Base-by-base conservation (phyloP, 1,284 basidiomycete species). In the Calocybe gambosa region DNA sequence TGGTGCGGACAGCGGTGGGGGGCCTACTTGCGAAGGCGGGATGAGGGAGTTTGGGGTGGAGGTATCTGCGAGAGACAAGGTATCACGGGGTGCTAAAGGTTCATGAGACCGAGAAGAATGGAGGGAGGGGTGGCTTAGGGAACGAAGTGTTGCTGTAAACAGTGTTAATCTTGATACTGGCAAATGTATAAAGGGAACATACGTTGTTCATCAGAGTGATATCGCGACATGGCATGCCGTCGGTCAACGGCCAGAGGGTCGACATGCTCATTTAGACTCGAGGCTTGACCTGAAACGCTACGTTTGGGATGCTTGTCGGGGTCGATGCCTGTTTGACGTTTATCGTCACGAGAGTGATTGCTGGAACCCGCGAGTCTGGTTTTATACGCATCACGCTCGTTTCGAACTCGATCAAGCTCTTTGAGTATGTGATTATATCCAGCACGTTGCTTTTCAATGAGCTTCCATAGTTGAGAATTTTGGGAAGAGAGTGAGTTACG, bases 381-480 rank as follows among this genome's bases (percentile, higher is more conserved):
- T 56, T 78, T 82, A 60, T 78, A 82, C 2, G 69, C 62, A 57
- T 92, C 90, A n/a, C 90, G 76, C 60, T 93, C 90, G 16, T 71
- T 70, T 13, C 90, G 75, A 44, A 93, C 77, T 37, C 91, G 78
- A 53, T 93, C 90, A 36, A 89, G 69, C 53, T 90, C 86, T 66
- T 85, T 87, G 61, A 86, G 69, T 44, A 85, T 77, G 49, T 85
- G 78, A 50, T 74, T 79, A 58, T 88, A 86, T 5, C 77, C 82
- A 29, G 75, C 64, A 43, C 84, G 74, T 57, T 92, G 88, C 63
- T 91, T 92, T 73, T 93, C 91, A 62, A 94, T 85, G 50, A 93
- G 75, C 64, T 92, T 93, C 91, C 91, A 93, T 23, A 93, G 77
- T 65, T 93, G 89, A 5, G 82, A 70, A 63, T 94, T 94, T 68